phyloP scores from a whole-genome alignment of 768 basidiomycete genomes.

The Nevesoporus exiguus region DNA sequence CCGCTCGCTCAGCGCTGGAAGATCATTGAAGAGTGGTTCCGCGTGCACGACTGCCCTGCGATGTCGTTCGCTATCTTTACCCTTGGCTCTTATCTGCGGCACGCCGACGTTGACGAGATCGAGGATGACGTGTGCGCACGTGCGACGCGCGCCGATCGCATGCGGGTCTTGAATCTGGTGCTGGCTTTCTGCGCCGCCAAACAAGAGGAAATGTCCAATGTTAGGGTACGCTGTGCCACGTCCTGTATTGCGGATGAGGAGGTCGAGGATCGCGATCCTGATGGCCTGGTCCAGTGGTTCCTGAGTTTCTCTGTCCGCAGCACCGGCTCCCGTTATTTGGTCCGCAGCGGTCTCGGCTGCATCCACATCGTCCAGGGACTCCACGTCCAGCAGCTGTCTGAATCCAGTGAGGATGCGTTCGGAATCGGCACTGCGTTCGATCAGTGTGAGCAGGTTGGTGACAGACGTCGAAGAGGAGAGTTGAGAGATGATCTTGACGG shows the following conservation, averaged over 20 bases:
- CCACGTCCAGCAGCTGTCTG: constrained; percentile 57
- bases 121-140: constrained; percentile 79
- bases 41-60: constrained; percentile 27
- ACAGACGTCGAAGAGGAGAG: constrained; percentile 68
- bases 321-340: constrained; percentile 69
- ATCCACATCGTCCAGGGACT: constrained; percentile 59
- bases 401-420: constrained; percentile 84
- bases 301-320: constrained; percentile 47
- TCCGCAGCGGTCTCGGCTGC: constrained; percentile 58
- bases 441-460: constrained; percentile 69
- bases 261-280: constrained; percentile 71
- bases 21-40: constrained; percentile 55
- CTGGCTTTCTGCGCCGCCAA: constrained; percentile 58
- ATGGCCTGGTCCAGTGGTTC: constrained; percentile 63
- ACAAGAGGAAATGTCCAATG: constrained; percentile 82
- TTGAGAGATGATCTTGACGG: constrained; percentile 69
- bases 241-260: constrained; percentile 78
- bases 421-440: constrained; percentile 80
- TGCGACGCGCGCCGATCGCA: constrained; percentile 63
- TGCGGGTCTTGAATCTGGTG: constrained; percentile 75
- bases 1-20: constrained; percentile 81
- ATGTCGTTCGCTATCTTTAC: constrained; percentile 35
- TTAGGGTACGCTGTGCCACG: constrained; percentile 66
- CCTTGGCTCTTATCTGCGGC: constrained; percentile 49
- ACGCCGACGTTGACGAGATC: constrained; percentile 73